Evolutionary conservation across 306 rosid species (phyloP).

Genomic region (Quercus berberidifolia): DNA sequence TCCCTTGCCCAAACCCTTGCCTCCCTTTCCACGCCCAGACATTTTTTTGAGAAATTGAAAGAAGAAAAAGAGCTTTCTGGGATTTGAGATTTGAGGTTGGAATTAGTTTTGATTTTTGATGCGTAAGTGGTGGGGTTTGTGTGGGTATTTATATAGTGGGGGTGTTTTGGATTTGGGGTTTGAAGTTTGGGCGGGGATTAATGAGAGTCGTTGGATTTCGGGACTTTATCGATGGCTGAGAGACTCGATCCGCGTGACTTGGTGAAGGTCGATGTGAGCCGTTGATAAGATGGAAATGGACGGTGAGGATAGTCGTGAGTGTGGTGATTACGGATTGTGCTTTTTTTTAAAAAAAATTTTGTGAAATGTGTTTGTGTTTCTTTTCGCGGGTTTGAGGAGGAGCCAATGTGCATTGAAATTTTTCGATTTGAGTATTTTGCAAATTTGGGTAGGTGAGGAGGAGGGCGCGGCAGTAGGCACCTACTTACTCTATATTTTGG

Average conservation of each 20-base stretch:
- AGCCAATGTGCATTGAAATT: background rate
- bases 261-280: background rate
- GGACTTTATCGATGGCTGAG: background rate
- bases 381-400: conserved; percentile 6
- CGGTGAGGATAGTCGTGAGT: background rate
- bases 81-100: accelerated
- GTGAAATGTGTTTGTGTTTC: background rate
- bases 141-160: conserved; percentile 2
- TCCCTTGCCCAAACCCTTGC: conserved; percentile 61
- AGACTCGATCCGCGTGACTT: conserved; percentile 4
- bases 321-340: conserved; percentile 5
- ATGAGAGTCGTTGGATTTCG: conserved; percentile 9
- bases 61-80: too few relatives aligned
- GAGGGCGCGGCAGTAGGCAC: too few relatives aligned
- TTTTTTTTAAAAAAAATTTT: background rate
- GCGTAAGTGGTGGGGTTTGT: accelerated
- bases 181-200: background rate
- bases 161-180: background rate
- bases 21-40: conserved; percentile 64
- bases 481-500: too few relatives aligned
- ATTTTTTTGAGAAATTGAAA: conserved; percentile 7
- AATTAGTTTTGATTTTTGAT: background rate
- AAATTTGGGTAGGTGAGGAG: background rate
- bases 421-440: background rate
- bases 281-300: background rate